Base-by-base conservation (phyloP, 148 eudicot species). In the Polygonum aviculare region DNA sequence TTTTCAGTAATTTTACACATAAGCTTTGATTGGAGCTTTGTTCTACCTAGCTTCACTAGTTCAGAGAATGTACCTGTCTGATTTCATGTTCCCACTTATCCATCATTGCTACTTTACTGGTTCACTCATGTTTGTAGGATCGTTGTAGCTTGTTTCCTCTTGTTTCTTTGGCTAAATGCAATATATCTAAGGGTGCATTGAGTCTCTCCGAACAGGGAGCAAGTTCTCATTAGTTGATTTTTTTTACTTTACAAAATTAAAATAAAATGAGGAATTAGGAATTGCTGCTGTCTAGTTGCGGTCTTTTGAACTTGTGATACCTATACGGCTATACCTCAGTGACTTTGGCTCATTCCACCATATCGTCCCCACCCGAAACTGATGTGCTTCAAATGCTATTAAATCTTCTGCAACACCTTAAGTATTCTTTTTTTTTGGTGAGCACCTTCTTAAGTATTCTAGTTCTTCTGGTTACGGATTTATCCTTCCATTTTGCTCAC, bases 401-500 rank as follows among this genome's bases (percentile, higher is more conserved):
- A 44, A 0, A 6, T 44, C 47, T 44, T 44, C 9, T 44, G 47
- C 47, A 44, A 44, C 47, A 44, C 47, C n/a, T n/a, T n/a, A n/a
- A n/a, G n/a, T n/a, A n/a, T n/a, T n/a, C n/a, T n/a, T n/a, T n/a
- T n/a, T n/a, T n/a, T n/a, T n/a, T n/a, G n/a, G n/a, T n/a, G n/a
- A n/a, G n/a, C n/a, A n/a, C n/a, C 9, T 44, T 7, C 31, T 26
- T 26, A 44, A 44, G 47, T 44, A 44, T 50, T 50, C 14, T 12
- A 50, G 18, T 50, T 12, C 3, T 12, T 4, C 5, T 65, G 5
- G 1, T 35, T 35, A 35, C 44, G 36, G 33, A 26, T 59, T 62
- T 8, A 12, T 14, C 69, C 69, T 14, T 62, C 39, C 18, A 62
- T 62, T 62, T 62, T 26, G 38, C 69, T 62, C 18, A 80, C 88